Percentiles rank a stretch among this genome's conserved stretches.
Conservation (phyloP, 1,284 basidiomycete genomes). For the Serendipita sp. region DNA sequence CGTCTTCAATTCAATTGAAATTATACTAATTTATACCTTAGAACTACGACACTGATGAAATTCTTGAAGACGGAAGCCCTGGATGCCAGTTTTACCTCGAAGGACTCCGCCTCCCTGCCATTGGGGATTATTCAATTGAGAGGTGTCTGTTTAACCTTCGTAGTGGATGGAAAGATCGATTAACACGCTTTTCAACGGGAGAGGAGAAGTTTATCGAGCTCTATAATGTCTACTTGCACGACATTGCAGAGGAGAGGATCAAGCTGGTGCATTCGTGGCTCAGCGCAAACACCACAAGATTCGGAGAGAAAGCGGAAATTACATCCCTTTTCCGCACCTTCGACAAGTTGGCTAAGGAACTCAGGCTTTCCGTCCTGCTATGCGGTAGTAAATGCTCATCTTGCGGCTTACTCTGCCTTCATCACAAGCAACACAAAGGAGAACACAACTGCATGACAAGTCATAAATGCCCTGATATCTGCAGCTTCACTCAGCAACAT, state of each 20-base stretch:
- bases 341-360: conserved; percentile 28
- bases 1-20: neutral
- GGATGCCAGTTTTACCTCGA: conserved; percentile 24
- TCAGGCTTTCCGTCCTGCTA: conserved; percentile 32
- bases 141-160: neutral
- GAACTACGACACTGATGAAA: conserved; percentile 36
- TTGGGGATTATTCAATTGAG: neutral
- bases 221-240: conserved; percentile 26
- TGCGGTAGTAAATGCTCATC: conserved; percentile 32
- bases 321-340: conserved; percentile 32
- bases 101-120: conserved; percentile 13
- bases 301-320: conserved; percentile 30
- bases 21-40: conserved; percentile 15
- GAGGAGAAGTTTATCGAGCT: conserved; percentile 31
- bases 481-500: conserved; percentile 30
- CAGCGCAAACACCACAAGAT: conserved; percentile 32
- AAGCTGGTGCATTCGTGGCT: conserved; percentile 37
- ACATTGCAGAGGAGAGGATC: conserved; percentile 27
- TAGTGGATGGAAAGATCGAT: neutral
- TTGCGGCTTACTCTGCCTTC: conserved; percentile 37
- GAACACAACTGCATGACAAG: conserved; percentile 34
- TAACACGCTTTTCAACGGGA: neutral
- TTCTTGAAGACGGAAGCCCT: conserved; percentile 27
- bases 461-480: conserved; percentile 31
- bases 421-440: conserved; percentile 29